phyloP scores from a whole-genome alignment of 169 alveolate species.

The Cryptosporidium andersoni region DNA sequence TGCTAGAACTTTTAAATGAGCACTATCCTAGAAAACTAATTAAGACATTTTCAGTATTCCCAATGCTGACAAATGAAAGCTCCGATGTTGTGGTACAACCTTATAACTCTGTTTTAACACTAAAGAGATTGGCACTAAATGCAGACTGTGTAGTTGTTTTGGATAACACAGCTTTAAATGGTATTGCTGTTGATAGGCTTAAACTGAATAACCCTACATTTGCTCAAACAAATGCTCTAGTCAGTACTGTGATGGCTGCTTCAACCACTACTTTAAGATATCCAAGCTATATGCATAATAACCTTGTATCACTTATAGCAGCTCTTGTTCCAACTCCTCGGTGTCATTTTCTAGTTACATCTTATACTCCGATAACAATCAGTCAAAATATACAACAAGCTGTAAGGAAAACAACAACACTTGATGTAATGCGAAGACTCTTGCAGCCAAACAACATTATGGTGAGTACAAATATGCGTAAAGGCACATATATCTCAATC shows the following conservation, averaged over 20 bases:
- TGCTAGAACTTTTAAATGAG: slow-evolving; percentile 95
- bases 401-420: slow-evolving; percentile 94
- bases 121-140: slow-evolving; percentile 89
- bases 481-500: slow-evolving; percentile 91
- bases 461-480: slow-evolving; percentile 84
- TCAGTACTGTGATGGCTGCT: slow-evolving; percentile 91
- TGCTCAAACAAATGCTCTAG: slow-evolving; percentile 84
- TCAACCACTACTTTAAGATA: slow-evolving; percentile 92
- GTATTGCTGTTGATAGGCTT: slow-evolving; percentile 94
- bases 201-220: slow-evolving; percentile 86
- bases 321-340: slow-evolving; percentile 98
- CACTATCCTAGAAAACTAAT: slow-evolving; percentile 90
- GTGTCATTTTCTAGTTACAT: slow-evolving; percentile 98
- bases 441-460: slow-evolving; percentile 85
- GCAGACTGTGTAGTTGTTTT: slow-evolving; percentile 97
- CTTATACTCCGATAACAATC: slow-evolving; percentile 93
- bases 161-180: slow-evolving; percentile 97
- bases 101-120: slow-evolving; percentile 94
- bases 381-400: slow-evolving; percentile 74
- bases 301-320: slow-evolving; percentile 94
- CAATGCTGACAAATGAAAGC: slow-evolving; percentile 89
- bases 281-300: slow-evolving; percentile 98
- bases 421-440: slow-evolving; percentile 98
- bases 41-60: slow-evolving; percentile 91
- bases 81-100: slow-evolving; percentile 99